Conservation (phyloP, 2,329 filamentous ascomycete species). For the Macrophomina tecta region DNA sequence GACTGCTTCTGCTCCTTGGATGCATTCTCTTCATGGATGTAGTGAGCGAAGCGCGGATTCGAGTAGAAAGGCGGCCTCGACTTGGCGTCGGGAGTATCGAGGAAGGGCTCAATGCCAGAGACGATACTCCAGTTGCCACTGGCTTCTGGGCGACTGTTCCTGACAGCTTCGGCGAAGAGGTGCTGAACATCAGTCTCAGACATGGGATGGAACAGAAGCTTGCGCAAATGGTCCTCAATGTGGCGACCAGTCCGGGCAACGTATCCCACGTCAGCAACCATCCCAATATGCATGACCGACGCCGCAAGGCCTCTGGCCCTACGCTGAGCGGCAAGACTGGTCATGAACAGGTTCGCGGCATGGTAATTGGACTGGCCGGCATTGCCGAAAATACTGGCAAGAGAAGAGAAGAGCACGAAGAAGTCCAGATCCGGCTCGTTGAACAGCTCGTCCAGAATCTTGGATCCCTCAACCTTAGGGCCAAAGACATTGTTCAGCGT, state of each 20-base stretch:
- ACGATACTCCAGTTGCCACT: not conserved
- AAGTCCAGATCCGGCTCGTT: slow-evolving; percentile 47
- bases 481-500: slow-evolving; percentile 26
- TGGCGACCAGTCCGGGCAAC: slow-evolving; percentile 13
- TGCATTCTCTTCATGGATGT: not conserved
- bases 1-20: not conserved
- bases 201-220: slow-evolving; percentile 32
- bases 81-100: not conserved
- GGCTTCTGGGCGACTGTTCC: slow-evolving; percentile 37
- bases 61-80: not conserved
- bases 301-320: slow-evolving; percentile 30
- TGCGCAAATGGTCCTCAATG: slow-evolving; percentile 13
- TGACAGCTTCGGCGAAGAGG: slow-evolving; percentile 59
- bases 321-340: slow-evolving; percentile 35
- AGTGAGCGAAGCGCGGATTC: slow-evolving; percentile 19
- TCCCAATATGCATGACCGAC: slow-evolving; percentile 4
- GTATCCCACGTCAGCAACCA: slow-evolving; percentile 30
- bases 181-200: slow-evolving; percentile 60
- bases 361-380: slow-evolving; percentile 60
- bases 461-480: slow-evolving; percentile 33
- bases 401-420: slow-evolving; percentile 58
- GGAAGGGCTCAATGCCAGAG: not conserved
- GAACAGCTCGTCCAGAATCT: slow-evolving; percentile 32
- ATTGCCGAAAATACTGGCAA: slow-evolving; percentile 59
- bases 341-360: slow-evolving; percentile 57